Evolutionary conservation across 2,329 filamentous ascomycete genomes (phyloP).

Genomic region (Orbilia quercus): DNA sequence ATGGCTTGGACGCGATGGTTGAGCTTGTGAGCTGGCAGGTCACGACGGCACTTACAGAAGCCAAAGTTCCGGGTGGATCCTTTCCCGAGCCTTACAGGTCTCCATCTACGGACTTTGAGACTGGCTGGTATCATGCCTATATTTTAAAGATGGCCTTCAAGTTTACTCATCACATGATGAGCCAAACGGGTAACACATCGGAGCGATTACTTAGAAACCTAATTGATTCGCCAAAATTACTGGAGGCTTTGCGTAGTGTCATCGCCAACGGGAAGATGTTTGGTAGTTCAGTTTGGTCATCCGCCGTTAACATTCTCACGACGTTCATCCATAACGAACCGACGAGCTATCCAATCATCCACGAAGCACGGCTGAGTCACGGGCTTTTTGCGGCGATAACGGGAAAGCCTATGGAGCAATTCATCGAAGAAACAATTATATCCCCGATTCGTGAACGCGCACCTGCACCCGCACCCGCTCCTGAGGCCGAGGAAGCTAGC

Average conservation of each 20-base stretch:
- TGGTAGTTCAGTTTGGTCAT: slow-evolving; percentile 95
- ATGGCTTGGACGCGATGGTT: slow-evolving; percentile 90
- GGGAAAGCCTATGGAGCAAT: slow-evolving; percentile 61
- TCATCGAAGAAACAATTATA: slow-evolving; percentile 30
- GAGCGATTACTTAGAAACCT: slow-evolving; percentile 91
- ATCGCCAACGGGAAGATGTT: slow-evolving; percentile 82
- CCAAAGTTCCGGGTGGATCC: slow-evolving; percentile 75
- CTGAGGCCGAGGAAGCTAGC: slow-evolving; percentile 27
- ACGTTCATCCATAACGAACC: slow-evolving; percentile 99
- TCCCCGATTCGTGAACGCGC: slow-evolving; percentile 45
- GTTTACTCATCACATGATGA: slow-evolving; percentile 95
- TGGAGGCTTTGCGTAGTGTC: slow-evolving; percentile 81
- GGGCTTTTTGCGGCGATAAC: slow-evolving; percentile 86
- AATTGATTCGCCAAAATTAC: slow-evolving; percentile 88
- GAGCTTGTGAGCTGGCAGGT: slow-evolving; percentile 85
- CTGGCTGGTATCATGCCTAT: slow-evolving; percentile 62
- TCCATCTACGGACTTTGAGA: slow-evolving; percentile 90
- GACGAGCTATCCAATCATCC: slow-evolving; percentile 94
- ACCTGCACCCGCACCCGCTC: slow-evolving; percentile 29
- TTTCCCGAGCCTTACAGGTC: slow-evolving; percentile 79
- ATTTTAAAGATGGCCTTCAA: slow-evolving; percentile 88
- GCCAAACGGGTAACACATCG: slow-evolving; percentile 82
- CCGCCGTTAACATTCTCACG: slow-evolving; percentile 88
- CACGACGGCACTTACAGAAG: slow-evolving; percentile 72
- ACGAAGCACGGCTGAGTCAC: slow-evolving; percentile 89